Base-by-base conservation (phyloP, 805 yeast species). In the Kodamaea neixiangensis region DNA sequence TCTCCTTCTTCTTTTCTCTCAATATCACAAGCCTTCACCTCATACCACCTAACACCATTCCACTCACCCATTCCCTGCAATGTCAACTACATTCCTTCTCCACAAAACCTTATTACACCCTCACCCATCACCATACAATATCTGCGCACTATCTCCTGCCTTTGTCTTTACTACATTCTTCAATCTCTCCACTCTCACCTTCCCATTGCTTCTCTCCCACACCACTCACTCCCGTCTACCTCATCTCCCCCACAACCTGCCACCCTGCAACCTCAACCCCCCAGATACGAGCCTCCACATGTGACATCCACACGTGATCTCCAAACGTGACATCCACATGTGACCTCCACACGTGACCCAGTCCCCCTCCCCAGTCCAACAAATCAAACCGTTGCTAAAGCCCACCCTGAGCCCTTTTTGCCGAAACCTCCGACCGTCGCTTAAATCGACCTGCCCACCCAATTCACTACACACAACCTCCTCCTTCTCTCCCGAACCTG, bases 361-460 rank as follows among this genome's bases (percentile, higher is more conserved):
- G 7, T 7, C 38, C 13, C 25, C 20, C 22, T 7, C 13, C 15
- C 22, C 20, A 33, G 11, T 6, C 22, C 42, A 47, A 15, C 31
- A 31, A 41, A 34, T 33, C n/a, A 29, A 22, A 20, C 21, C 45
- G 21, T 18, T 17, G 41, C 38, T 41, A 42, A 43, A 17, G 35
- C 37, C 21, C n/a, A 37, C 13, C 7, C 21, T 15, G 20, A 14
- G 41, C 21, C 41, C 41, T 15, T 39, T 38, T 38, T 21, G 38
- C 44, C 33, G 37, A 33, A 17, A 17, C 42, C 41, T 46, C 48
- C 48, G 48, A n/a, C n/a, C n/a, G n/a, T n/a, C n/a, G n/a, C n/a
- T n/a, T n/a, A n/a, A n/a, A n/a, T n/a, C n/a, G n/a, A 25, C 31
- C 11, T 25, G 10, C 31, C 31, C 7, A 25, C n/a, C n/a, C n/a